phyloP scores from a whole-genome alignment of 257 asterid species.

The Solanum habrochaites region DNA sequence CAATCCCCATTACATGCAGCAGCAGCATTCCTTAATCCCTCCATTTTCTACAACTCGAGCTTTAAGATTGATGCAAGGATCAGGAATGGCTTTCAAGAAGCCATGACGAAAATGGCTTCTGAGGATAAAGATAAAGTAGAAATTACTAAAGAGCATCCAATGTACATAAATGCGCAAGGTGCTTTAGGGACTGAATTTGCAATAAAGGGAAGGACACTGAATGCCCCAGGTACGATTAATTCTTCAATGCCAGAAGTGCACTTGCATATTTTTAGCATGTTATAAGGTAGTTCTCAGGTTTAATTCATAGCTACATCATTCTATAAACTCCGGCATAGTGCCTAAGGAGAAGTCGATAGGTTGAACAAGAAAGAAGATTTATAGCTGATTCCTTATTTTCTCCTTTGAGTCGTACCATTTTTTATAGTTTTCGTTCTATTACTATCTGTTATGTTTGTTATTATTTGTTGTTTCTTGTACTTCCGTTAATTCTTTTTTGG shows the following conservation, averaged over 20 bases:
- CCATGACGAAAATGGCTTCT: slow-evolving; percentile 24
- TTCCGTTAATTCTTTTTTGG: not conserved
- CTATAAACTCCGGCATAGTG: not conserved
- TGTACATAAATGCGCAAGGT: slow-evolving; percentile 33
- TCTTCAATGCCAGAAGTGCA: not conserved
- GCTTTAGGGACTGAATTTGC: slow-evolving; percentile 40
- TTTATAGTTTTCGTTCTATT: not conserved
- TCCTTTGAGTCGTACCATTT: not conserved
- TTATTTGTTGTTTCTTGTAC: not conserved
- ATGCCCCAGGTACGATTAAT: slow-evolving; percentile 26
- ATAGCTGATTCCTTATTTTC: not conserved
- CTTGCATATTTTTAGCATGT: not conserved
- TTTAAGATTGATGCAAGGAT: slow-evolving; percentile 24
- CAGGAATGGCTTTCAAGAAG: slow-evolving; percentile 39
- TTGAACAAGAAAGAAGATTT: not conserved
- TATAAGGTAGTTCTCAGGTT: not conserved
- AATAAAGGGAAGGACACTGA: slow-evolving; percentile 25
- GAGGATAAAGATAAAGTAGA: slow-evolving; percentile 29
- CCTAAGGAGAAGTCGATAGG: not conserved
- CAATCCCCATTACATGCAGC: slow-evolving; percentile 29
- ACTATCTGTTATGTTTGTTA: not conserved
- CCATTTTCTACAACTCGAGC: slow-evolving; percentile 20
- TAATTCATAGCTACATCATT: not conserved
- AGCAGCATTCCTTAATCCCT: slow-evolving; percentile 39
- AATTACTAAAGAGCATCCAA: slow-evolving; percentile 27